phyloP scores from a whole-genome alignment of 192 early-diverging fungal genomes.

The Entomortierella beljakovae region DNA sequence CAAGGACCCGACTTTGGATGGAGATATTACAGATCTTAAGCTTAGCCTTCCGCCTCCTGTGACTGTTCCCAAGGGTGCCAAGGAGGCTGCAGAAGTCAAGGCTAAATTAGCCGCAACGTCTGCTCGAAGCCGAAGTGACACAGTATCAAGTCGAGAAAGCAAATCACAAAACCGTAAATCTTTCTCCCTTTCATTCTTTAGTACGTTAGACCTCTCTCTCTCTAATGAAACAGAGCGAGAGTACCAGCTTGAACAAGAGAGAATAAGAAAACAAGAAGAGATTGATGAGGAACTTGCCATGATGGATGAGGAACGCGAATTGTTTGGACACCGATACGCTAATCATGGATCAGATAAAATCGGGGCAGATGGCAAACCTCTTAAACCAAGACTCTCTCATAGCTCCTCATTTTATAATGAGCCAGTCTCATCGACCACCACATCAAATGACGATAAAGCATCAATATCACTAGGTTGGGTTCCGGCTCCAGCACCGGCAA shows the following conservation, averaged over 20 bases:
- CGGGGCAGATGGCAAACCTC: neutral
- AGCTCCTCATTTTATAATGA: neutral
- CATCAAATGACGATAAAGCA: neutral
- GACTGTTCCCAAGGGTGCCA: constrained; percentile 13
- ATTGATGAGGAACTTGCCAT: constrained; percentile 19
- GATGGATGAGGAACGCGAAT: constrained; percentile 33
- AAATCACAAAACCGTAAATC: constrained; percentile 39
- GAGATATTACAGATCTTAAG: constrained; percentile 17
- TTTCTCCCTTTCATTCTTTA: constrained; percentile 45
- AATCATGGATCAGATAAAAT: constrained; percentile 5
- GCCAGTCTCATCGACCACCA: neutral
- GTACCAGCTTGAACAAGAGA: constrained; percentile 2
- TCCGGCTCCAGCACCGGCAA: neutral
- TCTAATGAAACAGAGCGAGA: neutral
- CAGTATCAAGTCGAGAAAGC: constrained; percentile 8
- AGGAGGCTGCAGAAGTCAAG: constrained; percentile 30
- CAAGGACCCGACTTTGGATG: neutral
- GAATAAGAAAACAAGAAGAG: constrained; percentile 4
- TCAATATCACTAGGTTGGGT: neutral
- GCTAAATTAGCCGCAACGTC: constrained; percentile 16
- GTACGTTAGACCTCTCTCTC: constrained; percentile 5
- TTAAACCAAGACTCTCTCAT: neutral
- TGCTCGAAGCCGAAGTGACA: constrained; percentile 12
- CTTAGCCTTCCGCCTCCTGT: constrained; percentile 12
- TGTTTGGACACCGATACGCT: constrained; percentile 32